Base-by-base conservation (phyloP, 2,329 filamentous ascomycete genomes). In the Neopestalotiopsis rosae region DNA sequence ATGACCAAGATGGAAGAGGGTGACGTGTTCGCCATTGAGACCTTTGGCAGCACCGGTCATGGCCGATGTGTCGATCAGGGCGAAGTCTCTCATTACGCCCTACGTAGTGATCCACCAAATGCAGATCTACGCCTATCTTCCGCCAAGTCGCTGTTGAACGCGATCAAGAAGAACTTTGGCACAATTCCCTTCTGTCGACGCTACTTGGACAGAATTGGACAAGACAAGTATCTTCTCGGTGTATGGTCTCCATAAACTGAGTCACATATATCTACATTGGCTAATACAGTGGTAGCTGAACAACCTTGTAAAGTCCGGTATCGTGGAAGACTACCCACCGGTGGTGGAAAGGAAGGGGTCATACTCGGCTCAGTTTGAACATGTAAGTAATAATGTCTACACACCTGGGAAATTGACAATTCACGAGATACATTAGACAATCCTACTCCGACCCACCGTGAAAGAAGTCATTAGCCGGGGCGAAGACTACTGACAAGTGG, bases 1-100 rank as follows among this genome's bases (percentile, higher is more conserved):
- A 90, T 91, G 79, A 97, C 94, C 66, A 97, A 97, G 87, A 98
- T 98, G 95, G 95, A 98, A 83, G 95, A 98, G 82, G 94, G 94
- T 56, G 95, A 98, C 78, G 91, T 94, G n/a, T 98, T 97, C 80
- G 95, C 95, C 72, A 97, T 98, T 75, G 95, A 98, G 84, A 98
- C 95, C 0, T 98, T 98, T 80, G 95, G 95, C 70, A 96, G 92
- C 79, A 98, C 95, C 28, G 95, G 95, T 72, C 95, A 94, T 79
- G 95, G 24, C 24, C 24, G 94, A 72, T 92, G 93, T 77, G 93
- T 97, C 68, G 94, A 98, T 77, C 94, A 97, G 81, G 92, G 94
- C 82, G 95, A 97, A 85, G 89, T 90, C 20, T 97, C 94, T 58
- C 94, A 97, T 81, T 98, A 98, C 76, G 94, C 94, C 61, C 90